These are phyloP conservation scores for Geoglossum cookeanum DNA, from an alignment of 2,329 filamentous ascomycete species.

Conservation along the genomic window DNA sequence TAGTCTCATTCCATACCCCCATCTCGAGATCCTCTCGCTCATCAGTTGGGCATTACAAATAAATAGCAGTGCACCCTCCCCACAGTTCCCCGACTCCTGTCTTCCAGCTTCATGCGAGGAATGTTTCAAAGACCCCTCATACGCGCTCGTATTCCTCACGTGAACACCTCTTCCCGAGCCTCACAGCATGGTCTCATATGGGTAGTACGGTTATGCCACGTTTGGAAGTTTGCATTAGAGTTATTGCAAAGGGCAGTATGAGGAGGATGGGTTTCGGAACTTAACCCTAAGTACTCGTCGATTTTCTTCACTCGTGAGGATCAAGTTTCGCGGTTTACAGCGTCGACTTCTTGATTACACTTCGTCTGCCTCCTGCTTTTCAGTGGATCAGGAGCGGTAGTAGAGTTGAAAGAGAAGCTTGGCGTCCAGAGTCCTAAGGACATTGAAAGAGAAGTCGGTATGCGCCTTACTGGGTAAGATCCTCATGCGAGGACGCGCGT, in stretches of 20 bases:
- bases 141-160: constrained; percentile 16
- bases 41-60: constrained; percentile 4
- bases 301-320: constrained; percentile 27
- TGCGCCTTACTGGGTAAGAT: constrained; percentile 64
- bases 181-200: constrained; percentile 36
- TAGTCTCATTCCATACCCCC: too few relatives aligned
- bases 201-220: constrained; percentile 25
- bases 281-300: constrained; percentile 87
- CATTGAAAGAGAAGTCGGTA: constrained; percentile 38
- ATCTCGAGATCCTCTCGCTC: not conserved
- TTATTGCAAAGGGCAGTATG: constrained; percentile 13
- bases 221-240: constrained; percentile 4
- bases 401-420: constrained; percentile 20
- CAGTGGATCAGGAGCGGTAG: constrained; percentile 16
- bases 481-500: constrained; percentile 59
- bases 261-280: constrained; percentile 59
- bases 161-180: constrained; percentile 39
- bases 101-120: constrained; percentile 40
- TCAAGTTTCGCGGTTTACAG: constrained; percentile 49
- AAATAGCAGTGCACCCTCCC: constrained; percentile 53
- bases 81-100: constrained; percentile 59
- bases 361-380: constrained; percentile 16
- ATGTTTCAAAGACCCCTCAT: constrained; percentile 32
- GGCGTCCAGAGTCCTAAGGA: constrained; percentile 28
- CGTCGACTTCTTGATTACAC: constrained; percentile 51